phyloP scores from a whole-genome alignment of 371 early-diverging fungal species.

The Cokeromyces recurvatus region DNA sequence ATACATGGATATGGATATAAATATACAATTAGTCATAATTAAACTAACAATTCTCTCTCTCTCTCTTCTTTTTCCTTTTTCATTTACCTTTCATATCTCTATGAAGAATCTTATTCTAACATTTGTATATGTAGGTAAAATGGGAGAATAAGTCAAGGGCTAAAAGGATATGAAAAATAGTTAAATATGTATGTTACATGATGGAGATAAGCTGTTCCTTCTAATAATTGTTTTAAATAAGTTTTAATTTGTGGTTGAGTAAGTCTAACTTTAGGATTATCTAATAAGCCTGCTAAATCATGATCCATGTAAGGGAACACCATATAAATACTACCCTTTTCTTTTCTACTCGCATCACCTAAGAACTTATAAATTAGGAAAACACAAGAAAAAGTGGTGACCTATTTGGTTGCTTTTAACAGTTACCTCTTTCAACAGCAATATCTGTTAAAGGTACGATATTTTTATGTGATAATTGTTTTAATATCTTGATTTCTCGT shows the following conservation, averaged over 20 bases:
- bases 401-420: no score
- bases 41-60: no score
- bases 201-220: conserved; percentile 85
- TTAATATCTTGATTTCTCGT: conserved; percentile 92
- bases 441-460: conserved; percentile 84
- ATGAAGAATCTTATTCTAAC: conserved; percentile 75
- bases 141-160: neutral
- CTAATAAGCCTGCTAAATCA: conserved; percentile 84
- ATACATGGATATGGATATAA: no score
- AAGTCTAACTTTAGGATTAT: conserved; percentile 66
- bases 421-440: conserved; percentile 60
- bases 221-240: conserved; percentile 77
- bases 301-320: conserved; percentile 96
- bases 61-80: no score
- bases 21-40: neutral
- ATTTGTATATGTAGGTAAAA: neutral
- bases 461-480: conserved; percentile 78
- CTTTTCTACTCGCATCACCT: conserved; percentile 25
- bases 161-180: neutral
- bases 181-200: conserved; percentile 28
- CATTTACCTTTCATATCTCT: conserved; percentile 88
- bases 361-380: neutral
- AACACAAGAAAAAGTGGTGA: neutral
- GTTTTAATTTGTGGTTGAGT: conserved; percentile 73
- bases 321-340: conserved; percentile 75